phyloP scores from a whole-genome alignment of 2,329 filamentous ascomycete species.

The Colletotrichum sp. region DNA sequence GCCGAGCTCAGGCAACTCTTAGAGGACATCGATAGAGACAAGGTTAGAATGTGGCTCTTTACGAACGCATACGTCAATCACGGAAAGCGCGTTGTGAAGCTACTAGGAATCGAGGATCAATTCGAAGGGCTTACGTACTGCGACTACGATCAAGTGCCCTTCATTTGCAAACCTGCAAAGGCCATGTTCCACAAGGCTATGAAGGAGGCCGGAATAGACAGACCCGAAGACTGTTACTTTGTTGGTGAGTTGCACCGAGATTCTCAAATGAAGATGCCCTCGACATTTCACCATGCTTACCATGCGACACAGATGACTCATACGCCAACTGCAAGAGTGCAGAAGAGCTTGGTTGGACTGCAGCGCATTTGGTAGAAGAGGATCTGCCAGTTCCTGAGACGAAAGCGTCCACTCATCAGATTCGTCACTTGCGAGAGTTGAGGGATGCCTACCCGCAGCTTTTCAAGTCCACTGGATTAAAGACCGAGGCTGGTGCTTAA shows the following conservation, averaged over 20 bases:
- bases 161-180: constrained; percentile 86
- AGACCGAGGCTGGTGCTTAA: neutral
- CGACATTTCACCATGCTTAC: neutral
- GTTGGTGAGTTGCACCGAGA: constrained; percentile 68
- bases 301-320: constrained; percentile 74
- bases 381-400: constrained; percentile 66
- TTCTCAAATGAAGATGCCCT: neutral
- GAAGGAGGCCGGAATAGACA: constrained; percentile 75
- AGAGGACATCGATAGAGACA: constrained; percentile 79
- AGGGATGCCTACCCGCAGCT: constrained; percentile 80
- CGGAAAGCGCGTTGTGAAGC: constrained; percentile 77
- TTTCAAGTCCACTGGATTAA: constrained; percentile 65
- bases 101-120: constrained; percentile 85
- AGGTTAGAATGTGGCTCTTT: constrained; percentile 92
- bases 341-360: constrained; percentile 82
- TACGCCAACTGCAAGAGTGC: constrained; percentile 80
- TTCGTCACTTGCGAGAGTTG: constrained; percentile 78
- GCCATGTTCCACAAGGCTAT: constrained; percentile 91
- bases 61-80: constrained; percentile 96
- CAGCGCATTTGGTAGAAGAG: constrained; percentile 84
- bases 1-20: constrained; percentile 76
- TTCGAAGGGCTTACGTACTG: constrained; percentile 97
- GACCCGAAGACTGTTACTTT: constrained; percentile 81
- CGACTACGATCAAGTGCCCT: constrained; percentile 75
- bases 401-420: constrained; percentile 75